A percentile compares a stretch with the other conserved stretches of the same genome.
Conservation (phyloP, 768 basidiomycete genomes). For the Naganishia vaughanmartiniae region DNA sequence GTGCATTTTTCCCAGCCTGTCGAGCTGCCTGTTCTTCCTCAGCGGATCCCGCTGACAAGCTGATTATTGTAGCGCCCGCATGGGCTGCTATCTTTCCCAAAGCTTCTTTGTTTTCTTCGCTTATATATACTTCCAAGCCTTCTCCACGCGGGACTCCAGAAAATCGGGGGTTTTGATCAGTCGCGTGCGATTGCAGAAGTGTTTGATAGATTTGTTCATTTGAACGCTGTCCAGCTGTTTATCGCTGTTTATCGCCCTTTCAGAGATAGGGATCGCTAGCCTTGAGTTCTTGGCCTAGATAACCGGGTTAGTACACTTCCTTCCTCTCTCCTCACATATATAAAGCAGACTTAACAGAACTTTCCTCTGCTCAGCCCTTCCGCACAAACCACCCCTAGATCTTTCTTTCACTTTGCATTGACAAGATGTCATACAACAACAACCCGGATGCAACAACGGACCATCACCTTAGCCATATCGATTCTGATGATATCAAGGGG, state of each 20-base stretch:
- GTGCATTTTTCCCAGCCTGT: background rate
- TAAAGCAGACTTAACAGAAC: background rate
- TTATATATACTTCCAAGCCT: background rate
- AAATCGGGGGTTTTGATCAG: background rate
- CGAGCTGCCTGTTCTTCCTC: too few relatives aligned
- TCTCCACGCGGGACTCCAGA: slow-evolving; percentile 4
- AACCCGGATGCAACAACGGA: background rate
- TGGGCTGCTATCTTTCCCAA: slow-evolving; percentile 17
- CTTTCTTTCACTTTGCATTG: background rate
- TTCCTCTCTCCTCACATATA: background rate
- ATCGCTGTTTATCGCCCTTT: too few relatives aligned
- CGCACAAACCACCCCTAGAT: background rate
- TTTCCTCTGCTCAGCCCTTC: background rate
- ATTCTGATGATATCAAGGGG: slow-evolving; percentile 17
- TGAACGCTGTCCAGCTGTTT: too few relatives aligned
- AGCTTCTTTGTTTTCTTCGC: slow-evolving; percentile 1
- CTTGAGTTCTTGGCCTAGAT: background rate
- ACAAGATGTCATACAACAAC: background rate
- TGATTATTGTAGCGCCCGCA: background rate
- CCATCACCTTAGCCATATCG: slow-evolving; percentile 8
- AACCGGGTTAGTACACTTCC: background rate
- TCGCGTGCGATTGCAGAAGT: background rate
- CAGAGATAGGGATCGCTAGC: background rate
- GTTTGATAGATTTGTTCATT: background rate
- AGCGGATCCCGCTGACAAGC: background rate